A percentile compares a stretch with the other conserved stretches of the same genome.
These are phyloP conservation scores for Filosporella fistucella DNA, from an alignment of 495 filamentous ascomycete genomes.

Conservation along the genomic window DNA sequence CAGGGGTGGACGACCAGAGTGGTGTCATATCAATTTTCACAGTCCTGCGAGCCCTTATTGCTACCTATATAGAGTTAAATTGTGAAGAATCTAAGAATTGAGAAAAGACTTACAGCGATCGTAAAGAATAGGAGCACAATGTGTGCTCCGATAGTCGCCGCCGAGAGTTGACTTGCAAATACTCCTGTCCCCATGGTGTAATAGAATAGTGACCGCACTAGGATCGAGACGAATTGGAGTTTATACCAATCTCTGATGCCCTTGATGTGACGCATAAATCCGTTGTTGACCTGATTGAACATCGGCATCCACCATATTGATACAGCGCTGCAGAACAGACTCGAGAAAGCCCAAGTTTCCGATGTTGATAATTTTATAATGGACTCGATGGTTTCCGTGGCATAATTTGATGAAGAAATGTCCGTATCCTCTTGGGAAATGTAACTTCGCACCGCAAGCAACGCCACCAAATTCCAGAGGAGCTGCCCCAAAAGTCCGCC, in stretches of 20 bases:
- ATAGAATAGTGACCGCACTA: constrained; percentile 50
- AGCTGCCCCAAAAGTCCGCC: constrained; percentile 48
- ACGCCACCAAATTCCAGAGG: constrained; percentile 41
- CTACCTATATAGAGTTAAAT: constrained; percentile 34
- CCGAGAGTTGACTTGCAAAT: constrained; percentile 35
- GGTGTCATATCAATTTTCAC: constrained; percentile 53
- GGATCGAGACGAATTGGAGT: constrained; percentile 58
- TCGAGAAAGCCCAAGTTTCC: constrained; percentile 25
- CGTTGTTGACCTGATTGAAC: constrained; percentile 57
- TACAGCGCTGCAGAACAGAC: constrained; percentile 46
- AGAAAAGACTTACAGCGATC: constrained; percentile 42
- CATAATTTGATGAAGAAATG: not conserved
- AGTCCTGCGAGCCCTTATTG: constrained; percentile 38
- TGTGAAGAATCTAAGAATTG: not conserved
- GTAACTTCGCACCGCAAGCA: constrained; percentile 13
- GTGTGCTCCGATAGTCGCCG: constrained; percentile 47
- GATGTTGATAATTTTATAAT: too few species aligned
- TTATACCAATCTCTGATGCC: constrained; percentile 67
- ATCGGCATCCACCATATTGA: constrained; percentile 77
- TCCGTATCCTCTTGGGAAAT: not conserved
- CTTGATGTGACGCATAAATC: constrained; percentile 56
- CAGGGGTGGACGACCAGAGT: constrained; percentile 41
- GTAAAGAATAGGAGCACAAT: constrained; percentile 49
- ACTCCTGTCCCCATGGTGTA: constrained; percentile 43
- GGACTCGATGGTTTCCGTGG: not conserved